These are phyloP conservation scores for Nicotiana tomentosiformis DNA, from an alignment of 257 asterid species.

Conservation along the genomic window DNA sequence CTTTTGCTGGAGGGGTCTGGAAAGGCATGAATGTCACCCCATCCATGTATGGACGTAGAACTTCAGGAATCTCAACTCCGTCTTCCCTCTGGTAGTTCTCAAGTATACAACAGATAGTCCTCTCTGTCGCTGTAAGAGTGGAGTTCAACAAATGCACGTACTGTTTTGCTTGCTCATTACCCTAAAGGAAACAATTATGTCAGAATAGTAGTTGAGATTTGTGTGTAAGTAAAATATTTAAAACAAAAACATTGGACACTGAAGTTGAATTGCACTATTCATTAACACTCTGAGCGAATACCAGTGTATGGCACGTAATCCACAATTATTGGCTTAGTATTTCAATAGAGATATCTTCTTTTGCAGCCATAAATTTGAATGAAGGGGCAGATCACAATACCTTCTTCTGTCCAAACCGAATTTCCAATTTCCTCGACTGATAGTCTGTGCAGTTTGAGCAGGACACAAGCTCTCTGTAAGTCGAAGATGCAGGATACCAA, in stretches of 20 bases:
- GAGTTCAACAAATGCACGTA: slow-evolving; percentile 90
- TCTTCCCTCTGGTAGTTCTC: slow-evolving; percentile 88
- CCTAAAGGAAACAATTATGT: slow-evolving; percentile 38
- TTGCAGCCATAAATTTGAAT: not conserved
- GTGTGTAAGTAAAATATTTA: not conserved
- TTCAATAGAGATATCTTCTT: not conserved
- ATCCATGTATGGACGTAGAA: slow-evolving; percentile 56
- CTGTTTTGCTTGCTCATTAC: slow-evolving; percentile 67
- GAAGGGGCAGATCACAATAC: slow-evolving; percentile 19
- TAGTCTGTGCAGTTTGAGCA: slow-evolving; percentile 94
- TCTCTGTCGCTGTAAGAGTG: slow-evolving; percentile 92
- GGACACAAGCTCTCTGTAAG: slow-evolving; percentile 84
- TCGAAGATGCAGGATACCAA: slow-evolving; percentile 88
- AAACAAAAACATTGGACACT: not conserved
- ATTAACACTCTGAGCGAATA: not conserved
- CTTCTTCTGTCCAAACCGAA: slow-evolving; percentile 89
- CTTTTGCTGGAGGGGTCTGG: slow-evolving; percentile 37
- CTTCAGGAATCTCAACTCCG: slow-evolving; percentile 87
- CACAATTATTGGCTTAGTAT: not conserved
- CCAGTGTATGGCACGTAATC: not conserved
- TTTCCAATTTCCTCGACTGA: slow-evolving; percentile 84
- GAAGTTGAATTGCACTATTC: not conserved
- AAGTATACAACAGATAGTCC: slow-evolving; percentile 84
- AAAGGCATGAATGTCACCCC: slow-evolving; percentile 74
- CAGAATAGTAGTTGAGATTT: not conserved